Base-by-base conservation (phyloP, 1,139 yeast species). In the Suhomyces guaymorum region DNA sequence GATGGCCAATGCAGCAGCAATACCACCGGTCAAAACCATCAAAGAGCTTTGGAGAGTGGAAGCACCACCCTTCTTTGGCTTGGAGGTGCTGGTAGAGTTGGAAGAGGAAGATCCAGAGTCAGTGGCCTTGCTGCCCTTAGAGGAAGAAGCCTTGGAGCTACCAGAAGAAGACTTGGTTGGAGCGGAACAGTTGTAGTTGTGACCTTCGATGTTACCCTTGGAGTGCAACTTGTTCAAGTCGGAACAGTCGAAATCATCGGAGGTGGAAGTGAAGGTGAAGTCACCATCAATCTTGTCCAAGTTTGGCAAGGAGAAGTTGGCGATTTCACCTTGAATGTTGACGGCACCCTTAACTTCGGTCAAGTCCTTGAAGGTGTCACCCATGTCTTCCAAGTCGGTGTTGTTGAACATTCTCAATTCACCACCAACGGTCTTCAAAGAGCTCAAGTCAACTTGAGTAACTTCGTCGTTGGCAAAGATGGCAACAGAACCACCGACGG, bases 271-370 rank as follows among this genome's bases (percentile, higher is more conserved):
- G 35, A 70, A 59, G 28, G 57, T 46, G 51, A 70, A 70, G 52
- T 70, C 75, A 47, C 76, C 76, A 39, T 61, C 67, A 32, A 70
- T 69, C 52, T 61, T 57, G 43, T 58, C 48, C 57, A 70, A 69
- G 11, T 42, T 37, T 22, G 66, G 57, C 56, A 68, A 55, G 36
- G 71, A 52, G 47, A 70, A 66, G 61, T 68, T 68, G 30, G 57
- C 55, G 42, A 69, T 59, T 26, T 52, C 59, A 37, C 76, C 76
- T 25, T 51, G 49, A 47, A 70, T 57, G 51, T 62, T 59, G 32
- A 68, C 66, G 29, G 76, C 75, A 50, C 76, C 76, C 51, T 59
- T 59, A 46, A 70, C 53, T 32, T 55, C 59, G 39, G 56, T 41
- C 50, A 70, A 61, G 40, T 51, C 46, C 10, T 42, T 46, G 47